phyloP scores from a whole-genome alignment of 495 filamentous ascomycete species.

The Wilcoxina mikolae region DNA sequence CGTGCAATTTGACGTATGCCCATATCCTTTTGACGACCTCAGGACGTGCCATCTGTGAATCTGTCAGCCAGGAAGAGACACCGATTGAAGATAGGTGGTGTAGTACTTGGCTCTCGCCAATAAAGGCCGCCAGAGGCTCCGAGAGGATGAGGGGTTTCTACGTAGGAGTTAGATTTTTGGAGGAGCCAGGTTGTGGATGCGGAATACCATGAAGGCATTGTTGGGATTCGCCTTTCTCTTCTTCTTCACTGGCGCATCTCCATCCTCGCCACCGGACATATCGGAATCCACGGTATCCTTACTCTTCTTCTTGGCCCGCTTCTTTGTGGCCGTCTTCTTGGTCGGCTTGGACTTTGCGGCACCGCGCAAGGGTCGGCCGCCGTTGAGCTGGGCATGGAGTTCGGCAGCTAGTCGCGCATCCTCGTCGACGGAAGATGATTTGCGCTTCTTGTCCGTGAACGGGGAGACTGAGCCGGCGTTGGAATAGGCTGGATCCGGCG shows the following conservation, averaged over 20 bases:
- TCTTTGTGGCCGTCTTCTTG: slow-evolving; percentile 46
- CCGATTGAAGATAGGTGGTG: neutral
- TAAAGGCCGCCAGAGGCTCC: slow-evolving; percentile 46
- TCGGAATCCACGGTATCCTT: slow-evolving; percentile 68
- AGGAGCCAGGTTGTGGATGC: neutral
- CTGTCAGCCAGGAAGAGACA: slow-evolving; percentile 7
- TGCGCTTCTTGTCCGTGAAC: slow-evolving; percentile 41
- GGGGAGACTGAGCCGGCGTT: slow-evolving; percentile 2
- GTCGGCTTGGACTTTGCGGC: slow-evolving; percentile 33
- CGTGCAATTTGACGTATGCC: slow-evolving; percentile 75
- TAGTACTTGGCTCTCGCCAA: slow-evolving; percentile 37
- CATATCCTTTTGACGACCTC: slow-evolving; percentile 92
- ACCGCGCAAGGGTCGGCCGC: slow-evolving; percentile 52
- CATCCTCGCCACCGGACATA: slow-evolving; percentile 40
- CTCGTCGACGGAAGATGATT: slow-evolving; percentile 47
- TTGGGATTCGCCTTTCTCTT: slow-evolving; percentile 49
- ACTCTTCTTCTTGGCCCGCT: slow-evolving; percentile 53
- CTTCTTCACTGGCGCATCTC: slow-evolving; percentile 21
- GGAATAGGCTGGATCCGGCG: neutral
- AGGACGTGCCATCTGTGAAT: slow-evolving; percentile 62
- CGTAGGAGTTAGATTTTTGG: neutral
- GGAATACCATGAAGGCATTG: slow-evolving; percentile 49
- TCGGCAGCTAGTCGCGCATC: slow-evolving; percentile 75
- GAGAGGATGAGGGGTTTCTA: slow-evolving; percentile 42
- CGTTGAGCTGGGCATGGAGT: slow-evolving; percentile 84